Conservation (phyloP, 2,329 filamentous ascomycete genomes). For the Hypoxylon sp. region DNA sequence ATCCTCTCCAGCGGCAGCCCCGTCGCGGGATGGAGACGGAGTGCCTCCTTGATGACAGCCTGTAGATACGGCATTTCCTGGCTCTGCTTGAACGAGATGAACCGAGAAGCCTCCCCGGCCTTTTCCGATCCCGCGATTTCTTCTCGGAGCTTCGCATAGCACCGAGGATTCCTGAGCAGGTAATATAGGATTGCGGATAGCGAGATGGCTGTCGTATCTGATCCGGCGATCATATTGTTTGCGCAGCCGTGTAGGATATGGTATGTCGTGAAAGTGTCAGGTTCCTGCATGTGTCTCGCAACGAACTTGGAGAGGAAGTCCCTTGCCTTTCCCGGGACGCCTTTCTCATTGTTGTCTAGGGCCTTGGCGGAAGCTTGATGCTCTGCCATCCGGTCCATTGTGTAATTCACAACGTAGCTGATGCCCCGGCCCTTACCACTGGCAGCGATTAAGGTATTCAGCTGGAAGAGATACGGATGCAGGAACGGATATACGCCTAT, state of each 20-base stretch:
- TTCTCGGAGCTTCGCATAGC: slow-evolving; percentile 46
- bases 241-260: slow-evolving; percentile 43
- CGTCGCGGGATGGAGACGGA: slow-evolving; percentile 60
- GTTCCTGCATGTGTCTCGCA: slow-evolving; percentile 45
- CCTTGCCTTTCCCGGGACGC: not conserved
- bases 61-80: slow-evolving; percentile 59
- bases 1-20: slow-evolving; percentile 59
- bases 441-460: not conserved
- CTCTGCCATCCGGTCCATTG: not conserved
- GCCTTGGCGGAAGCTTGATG: not conserved
- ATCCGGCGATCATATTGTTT: slow-evolving; percentile 52
- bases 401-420: not conserved
- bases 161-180: slow-evolving; percentile 44
- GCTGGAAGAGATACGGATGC: not conserved
- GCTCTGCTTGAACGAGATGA: slow-evolving; percentile 46
- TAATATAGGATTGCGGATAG: slow-evolving; percentile 51
- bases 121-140: not conserved
- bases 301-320: slow-evolving; percentile 12
- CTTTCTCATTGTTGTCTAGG: slow-evolving; percentile 1
- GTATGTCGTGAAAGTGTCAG: slow-evolving; percentile 50
- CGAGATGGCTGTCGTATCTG: slow-evolving; percentile 54
- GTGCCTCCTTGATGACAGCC: slow-evolving; percentile 61
- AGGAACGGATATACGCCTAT: slow-evolving; percentile 1
- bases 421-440: not conserved
- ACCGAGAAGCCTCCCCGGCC: slow-evolving; percentile 44